Evolutionary conservation across 2,329 filamentous ascomycete genomes (phyloP).

Genomic region (Aspergillus clavatus): DNA sequence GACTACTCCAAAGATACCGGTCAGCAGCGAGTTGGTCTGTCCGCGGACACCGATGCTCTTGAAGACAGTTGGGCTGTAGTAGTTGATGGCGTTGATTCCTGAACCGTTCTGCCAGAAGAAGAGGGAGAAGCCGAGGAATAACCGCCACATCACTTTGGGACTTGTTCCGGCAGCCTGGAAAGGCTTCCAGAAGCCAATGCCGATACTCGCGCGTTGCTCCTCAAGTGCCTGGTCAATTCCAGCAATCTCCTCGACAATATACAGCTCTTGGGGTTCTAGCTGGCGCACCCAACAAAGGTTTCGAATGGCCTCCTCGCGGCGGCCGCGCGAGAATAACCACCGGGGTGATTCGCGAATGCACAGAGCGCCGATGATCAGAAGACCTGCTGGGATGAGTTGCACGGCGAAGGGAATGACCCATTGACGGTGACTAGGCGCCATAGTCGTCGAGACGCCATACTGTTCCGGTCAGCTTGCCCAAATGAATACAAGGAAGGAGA

Average conservation of each 20-base stretch:
- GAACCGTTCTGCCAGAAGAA: constrained; percentile 76
- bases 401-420: constrained; percentile 34
- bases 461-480: constrained; percentile 14
- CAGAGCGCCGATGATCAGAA: constrained; percentile 49
- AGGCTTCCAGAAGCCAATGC: constrained; percentile 69
- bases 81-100: constrained; percentile 78
- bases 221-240: constrained; percentile 67
- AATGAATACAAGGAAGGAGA: neutral
- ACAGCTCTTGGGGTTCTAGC: constrained; percentile 44
- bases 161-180: constrained; percentile 54
- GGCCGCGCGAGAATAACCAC: constrained; percentile 63
- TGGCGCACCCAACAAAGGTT: constrained; percentile 47
- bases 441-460: constrained; percentile 48
- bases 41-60: constrained; percentile 55
- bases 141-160: constrained; percentile 61
- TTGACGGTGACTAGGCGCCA: constrained; percentile 25
- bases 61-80: constrained; percentile 67
- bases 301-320: constrained; percentile 59
- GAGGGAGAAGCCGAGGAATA: constrained; percentile 67
- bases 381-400: constrained; percentile 29
- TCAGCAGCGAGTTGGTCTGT: constrained; percentile 61
- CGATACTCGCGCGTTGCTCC: constrained; percentile 56
- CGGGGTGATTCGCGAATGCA: constrained; percentile 61
- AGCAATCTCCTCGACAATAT: constrained; percentile 68
- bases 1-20: constrained; percentile 72